These are phyloP conservation scores for Corylus heterophylla DNA, from an alignment of 306 rosid genomes.

Conservation along the genomic window DNA sequence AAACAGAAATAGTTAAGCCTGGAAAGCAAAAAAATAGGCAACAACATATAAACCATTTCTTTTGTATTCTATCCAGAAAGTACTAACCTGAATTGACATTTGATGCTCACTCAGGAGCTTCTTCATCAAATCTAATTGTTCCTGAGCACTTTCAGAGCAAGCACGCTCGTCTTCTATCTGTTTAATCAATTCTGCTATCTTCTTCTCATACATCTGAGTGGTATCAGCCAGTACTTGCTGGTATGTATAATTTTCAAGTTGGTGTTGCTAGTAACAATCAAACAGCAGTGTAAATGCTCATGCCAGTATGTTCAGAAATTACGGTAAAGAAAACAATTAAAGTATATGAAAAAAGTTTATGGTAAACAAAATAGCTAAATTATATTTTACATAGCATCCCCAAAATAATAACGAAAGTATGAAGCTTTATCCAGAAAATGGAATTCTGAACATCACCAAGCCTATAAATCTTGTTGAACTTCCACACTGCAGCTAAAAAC, in stretches of 20 bases:
- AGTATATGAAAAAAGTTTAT: background rate
- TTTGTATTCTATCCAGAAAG: background rate
- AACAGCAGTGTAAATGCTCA: conserved; percentile 26
- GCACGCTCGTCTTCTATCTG: conserved; percentile 46
- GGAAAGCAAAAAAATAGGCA: background rate
- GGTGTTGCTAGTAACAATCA: conserved; percentile 59
- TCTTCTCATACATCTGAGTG: conserved; percentile 67
- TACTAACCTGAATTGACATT: conserved; percentile 46
- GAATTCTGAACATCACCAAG: background rate
- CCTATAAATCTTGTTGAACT: background rate
- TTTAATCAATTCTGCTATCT: conserved; percentile 48
- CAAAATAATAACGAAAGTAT: background rate
- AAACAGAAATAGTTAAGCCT: background rate
- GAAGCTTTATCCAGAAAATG: background rate
- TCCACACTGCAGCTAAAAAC: background rate
- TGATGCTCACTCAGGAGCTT: conserved; percentile 45
- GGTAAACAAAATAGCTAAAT: background rate
- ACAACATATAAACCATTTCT: background rate
- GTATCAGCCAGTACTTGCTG: conserved; percentile 65
- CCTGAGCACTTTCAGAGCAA: conserved; percentile 29
- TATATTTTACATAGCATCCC: background rate
- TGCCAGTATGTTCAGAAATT: background rate
- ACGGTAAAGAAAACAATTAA: background rate
- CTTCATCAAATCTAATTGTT: conserved; percentile 34
- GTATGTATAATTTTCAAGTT: conserved; percentile 52